A percentile compares a stretch with the other conserved stretches of the same genome.
Evolutionary conservation across 306 rosid species (phyloP).

Genomic region (Dryas octopetala): DNA sequence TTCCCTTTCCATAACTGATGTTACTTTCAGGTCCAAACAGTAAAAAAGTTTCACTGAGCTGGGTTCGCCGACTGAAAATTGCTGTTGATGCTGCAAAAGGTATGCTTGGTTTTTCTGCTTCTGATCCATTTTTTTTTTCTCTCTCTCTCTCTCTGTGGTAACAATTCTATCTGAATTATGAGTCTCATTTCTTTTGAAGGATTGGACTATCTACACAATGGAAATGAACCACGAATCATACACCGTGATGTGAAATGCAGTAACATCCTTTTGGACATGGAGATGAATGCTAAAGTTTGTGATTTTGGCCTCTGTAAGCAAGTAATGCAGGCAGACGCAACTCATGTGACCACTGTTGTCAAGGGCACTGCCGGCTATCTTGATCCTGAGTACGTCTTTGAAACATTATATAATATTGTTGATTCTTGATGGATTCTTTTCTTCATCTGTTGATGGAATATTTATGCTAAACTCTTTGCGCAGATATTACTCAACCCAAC

Average conservation of each 20-base stretch:
- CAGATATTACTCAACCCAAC: slow-evolving; percentile 87
- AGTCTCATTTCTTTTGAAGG: slow-evolving; percentile 44
- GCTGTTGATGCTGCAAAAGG: slow-evolving; percentile 97
- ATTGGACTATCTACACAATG: slow-evolving; percentile 91
- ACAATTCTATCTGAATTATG: background rate
- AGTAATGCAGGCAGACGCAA: slow-evolving; percentile 67
- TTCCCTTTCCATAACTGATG: background rate
- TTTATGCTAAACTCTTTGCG: slow-evolving; percentile 1
- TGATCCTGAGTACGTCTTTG: slow-evolving; percentile 81
- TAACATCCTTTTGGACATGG: slow-evolving; percentile 80
- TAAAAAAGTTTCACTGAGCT: slow-evolving; percentile 60
- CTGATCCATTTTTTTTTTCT: background rate
- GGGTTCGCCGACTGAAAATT: slow-evolving; percentile 93
- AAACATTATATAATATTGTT: background rate
- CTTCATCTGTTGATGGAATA: background rate
- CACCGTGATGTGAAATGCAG: slow-evolving; percentile 95
- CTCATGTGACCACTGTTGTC: slow-evolving; percentile 90
- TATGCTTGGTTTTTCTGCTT: slow-evolving; percentile 17
- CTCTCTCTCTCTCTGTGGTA: too few species aligned
- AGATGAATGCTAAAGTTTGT: slow-evolving; percentile 88
- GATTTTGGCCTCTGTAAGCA: slow-evolving; percentile 95
- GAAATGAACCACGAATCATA: slow-evolving; percentile 85
- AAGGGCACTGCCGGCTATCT: slow-evolving; percentile 96
- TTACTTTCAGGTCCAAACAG: slow-evolving; percentile 55
- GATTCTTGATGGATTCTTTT: background rate